Base-by-base conservation (phyloP, 73 alveolate genomes). In the Halteria grandinella region DNA sequence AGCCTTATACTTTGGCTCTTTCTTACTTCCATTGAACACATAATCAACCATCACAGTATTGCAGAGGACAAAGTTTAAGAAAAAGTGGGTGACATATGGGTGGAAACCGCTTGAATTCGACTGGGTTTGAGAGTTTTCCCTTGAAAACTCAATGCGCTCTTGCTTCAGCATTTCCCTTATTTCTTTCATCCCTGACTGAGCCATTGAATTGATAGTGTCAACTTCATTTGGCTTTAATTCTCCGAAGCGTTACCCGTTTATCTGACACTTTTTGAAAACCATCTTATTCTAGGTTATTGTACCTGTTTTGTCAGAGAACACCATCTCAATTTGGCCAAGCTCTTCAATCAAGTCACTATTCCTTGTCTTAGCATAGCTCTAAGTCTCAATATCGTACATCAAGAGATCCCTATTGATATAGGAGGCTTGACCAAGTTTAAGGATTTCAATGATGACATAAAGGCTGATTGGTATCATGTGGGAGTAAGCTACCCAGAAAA, bases 301-400 rank as follows among this genome's bases (percentile, higher is more conserved):
- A 10, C 99, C 99, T 0, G 99, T 98, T 87, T 98, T 98, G 84
- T 98, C 99, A 17, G 98, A 90, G 69, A 98, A 98, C 17, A 98
- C 93, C 79, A 97, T 95, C 58, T 94, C 97, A 18, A 98, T 98
- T 80, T 98, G 96, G 0, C 99, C 99, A 64, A 98, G 83, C 87
- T 98, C 99, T 66, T 98, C 99, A 55, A 97, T 93, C 50, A 98
- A 79, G 24, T 98, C 99, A 0, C 99, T 91, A 41, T 99, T 97
- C 87, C 99, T 91, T 29, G 97, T 96, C n/a, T 75, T 72, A 2
- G 99, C 98, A 21, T 86, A 91, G n/a, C n/a, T n/a, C 47, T 86
- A 76, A 21, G 93, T 95, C 69, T 91, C 95, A 2, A 27, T 50
- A 57, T 85, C 81, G 58, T 55, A 95, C 89, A 94, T 80, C 43